Percentiles rank a stretch among this genome's conserved stretches.
These are phyloP conservation scores for Dichotomopilus funicola DNA, from an alignment of 2,329 filamentous ascomycete genomes.

Conservation along the genomic window DNA sequence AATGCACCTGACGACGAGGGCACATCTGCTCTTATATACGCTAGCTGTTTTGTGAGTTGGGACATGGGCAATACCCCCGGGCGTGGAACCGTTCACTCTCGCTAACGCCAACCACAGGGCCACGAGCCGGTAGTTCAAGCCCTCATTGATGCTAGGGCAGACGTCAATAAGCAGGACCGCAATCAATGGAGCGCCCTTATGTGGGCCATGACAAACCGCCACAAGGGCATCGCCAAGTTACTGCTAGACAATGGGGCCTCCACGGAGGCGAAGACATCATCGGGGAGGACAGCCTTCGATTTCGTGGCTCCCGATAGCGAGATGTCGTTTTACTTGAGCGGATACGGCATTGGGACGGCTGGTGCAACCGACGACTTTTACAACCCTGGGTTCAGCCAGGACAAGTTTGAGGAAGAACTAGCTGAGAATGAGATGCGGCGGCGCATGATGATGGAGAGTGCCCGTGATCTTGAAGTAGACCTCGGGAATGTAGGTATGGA, in stretches of 20 bases:
- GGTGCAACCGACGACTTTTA: slow-evolving; percentile 89
- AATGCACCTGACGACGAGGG: slow-evolving; percentile 89
- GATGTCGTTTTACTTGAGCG: slow-evolving; percentile 91
- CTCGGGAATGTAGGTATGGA: slow-evolving; percentile 92
- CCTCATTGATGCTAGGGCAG: slow-evolving; percentile 76
- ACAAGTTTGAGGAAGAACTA: slow-evolving; percentile 94
- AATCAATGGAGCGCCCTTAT: slow-evolving; percentile 98
- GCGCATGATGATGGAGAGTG: slow-evolving; percentile 99
- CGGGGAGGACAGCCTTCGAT: slow-evolving; percentile 88
- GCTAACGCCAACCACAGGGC: slow-evolving; percentile 46
- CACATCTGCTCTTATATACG: slow-evolving; percentile 93
- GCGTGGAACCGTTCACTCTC: background rate
- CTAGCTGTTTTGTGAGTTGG: slow-evolving; percentile 81
- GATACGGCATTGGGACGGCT: slow-evolving; percentile 78
- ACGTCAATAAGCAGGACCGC: slow-evolving; percentile 88
- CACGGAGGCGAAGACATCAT: slow-evolving; percentile 91
- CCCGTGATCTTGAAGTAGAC: slow-evolving; percentile 92
- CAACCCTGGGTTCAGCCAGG: slow-evolving; percentile 82
- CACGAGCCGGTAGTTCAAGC: slow-evolving; percentile 83
- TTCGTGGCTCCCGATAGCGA: slow-evolving; percentile 94
- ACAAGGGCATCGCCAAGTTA: slow-evolving; percentile 91
- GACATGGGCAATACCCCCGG: background rate
- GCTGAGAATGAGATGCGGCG: slow-evolving; percentile 92
- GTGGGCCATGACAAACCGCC: slow-evolving; percentile 99
- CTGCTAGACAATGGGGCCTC: slow-evolving; percentile 90